A percentile compares a stretch with the other conserved stretches of the same genome.
Evolutionary conservation across 306 rosid genomes (phyloP).

Genomic region (Quercus wislizeni): DNA sequence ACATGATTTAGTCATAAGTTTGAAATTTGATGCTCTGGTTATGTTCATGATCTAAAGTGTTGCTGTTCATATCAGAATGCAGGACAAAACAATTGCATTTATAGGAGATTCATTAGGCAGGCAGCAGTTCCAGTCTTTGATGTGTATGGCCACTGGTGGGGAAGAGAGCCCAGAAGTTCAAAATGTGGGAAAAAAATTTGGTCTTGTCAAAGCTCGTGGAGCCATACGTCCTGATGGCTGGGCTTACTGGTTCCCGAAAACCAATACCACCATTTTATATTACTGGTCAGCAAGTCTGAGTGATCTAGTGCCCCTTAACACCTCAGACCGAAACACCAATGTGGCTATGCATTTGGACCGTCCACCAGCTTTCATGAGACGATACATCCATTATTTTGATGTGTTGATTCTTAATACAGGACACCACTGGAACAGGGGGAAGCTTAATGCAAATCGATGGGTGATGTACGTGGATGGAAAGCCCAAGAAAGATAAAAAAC

Average conservation of each 20-base stretch:
- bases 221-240: slow-evolving; percentile 95
- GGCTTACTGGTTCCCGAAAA: slow-evolving; percentile 78
- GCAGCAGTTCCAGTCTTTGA: slow-evolving; percentile 91
- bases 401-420: slow-evolving; percentile 93
- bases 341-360: slow-evolving; percentile 93
- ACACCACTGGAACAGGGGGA: slow-evolving; percentile 94
- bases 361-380: slow-evolving; percentile 76
- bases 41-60: slow-evolving; percentile 30
- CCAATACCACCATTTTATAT: slow-evolving; percentile 81
- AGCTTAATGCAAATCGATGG: slow-evolving; percentile 76
- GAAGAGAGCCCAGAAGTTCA: slow-evolving; percentile 59
- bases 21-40: background rate
- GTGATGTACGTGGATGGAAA: slow-evolving; percentile 72
- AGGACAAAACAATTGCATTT: slow-evolving; percentile 84
- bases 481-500: slow-evolving; percentile 52
- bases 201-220: slow-evolving; percentile 68
- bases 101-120: slow-evolving; percentile 89
- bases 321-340: slow-evolving; percentile 40
- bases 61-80: slow-evolving; percentile 62
- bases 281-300: slow-evolving; percentile 93
- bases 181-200: slow-evolving; percentile 73
- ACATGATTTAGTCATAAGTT: background rate
- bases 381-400: slow-evolving; percentile 55
- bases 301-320: slow-evolving; percentile 67
- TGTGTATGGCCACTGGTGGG: slow-evolving; percentile 89